phyloP scores from a whole-genome alignment of 176 grass and related monocot species.

The Luzula sylvatica region DNA sequence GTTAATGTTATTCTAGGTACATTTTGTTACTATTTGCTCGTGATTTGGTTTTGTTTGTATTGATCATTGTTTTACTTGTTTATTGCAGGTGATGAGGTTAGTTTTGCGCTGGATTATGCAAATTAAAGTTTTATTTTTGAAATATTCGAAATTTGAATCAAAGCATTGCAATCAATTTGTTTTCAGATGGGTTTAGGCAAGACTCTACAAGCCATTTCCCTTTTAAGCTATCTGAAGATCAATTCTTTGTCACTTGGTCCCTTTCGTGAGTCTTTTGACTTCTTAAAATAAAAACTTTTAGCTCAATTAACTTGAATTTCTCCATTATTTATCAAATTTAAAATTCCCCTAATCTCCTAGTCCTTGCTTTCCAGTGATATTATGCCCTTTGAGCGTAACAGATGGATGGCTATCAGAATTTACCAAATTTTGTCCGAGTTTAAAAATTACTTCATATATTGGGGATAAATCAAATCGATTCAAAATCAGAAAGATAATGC shows the following conservation, averaged over 20 bases:
- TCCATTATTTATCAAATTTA: conserved; percentile 21
- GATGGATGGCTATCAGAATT: conserved; percentile 81
- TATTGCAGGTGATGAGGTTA: conserved; percentile 74
- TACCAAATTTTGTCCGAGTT: conserved; percentile 49
- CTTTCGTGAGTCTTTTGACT: conserved; percentile 44
- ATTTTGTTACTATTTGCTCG: background rate
- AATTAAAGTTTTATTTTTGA: background rate
- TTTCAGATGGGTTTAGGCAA: conserved; percentile 89
- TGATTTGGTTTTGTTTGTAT: background rate
- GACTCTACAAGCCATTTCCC: conserved; percentile 85
- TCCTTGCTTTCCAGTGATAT: conserved; percentile 47
- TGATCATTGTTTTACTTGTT: conserved; percentile 3
- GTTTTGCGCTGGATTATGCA: background rate
- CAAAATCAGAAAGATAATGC: conserved; percentile 42
- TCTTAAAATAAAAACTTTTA: background rate
- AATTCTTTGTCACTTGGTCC: conserved; percentile 40
- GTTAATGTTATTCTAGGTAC: conserved; percentile 77
- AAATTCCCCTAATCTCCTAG: conserved; percentile 14
- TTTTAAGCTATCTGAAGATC: conserved; percentile 67
- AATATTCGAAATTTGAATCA: background rate
- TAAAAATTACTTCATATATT: conserved; percentile 58
- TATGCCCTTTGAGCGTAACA: conserved; percentile 82
- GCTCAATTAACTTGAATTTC: background rate
- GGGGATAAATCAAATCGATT: conserved; percentile 55
- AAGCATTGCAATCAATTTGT: background rate